Evolutionary conservation across 83 land plant species (phyloP).

Genomic region (Thuja plicata): DNA sequence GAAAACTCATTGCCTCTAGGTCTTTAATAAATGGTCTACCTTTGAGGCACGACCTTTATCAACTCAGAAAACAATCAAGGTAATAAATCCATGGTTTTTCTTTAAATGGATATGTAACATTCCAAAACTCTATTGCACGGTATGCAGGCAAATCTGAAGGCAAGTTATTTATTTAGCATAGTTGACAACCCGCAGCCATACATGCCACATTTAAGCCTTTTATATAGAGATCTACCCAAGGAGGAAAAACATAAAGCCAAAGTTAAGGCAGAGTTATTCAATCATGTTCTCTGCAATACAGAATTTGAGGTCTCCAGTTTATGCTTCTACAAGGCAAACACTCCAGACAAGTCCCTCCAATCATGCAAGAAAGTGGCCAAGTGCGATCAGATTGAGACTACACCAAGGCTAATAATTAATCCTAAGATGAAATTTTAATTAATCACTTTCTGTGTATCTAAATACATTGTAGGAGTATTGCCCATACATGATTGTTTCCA

Average conservation of each 20-base stretch:
- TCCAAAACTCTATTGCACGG: conserved; percentile 42
- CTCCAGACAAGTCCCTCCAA: conserved; percentile 52
- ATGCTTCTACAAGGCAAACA: conserved; percentile 63
- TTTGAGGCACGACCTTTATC: too few species aligned
- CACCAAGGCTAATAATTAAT: neutral
- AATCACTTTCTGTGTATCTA: neutral
- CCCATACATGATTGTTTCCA: neutral
- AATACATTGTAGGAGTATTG: neutral
- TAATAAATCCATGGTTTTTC: too few species aligned
- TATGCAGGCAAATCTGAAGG: conserved; percentile 43
- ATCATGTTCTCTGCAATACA: conserved; percentile 28
- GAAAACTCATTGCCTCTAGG: too few species aligned
- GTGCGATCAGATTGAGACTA: conserved; percentile 28
- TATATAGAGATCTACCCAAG: conserved; percentile 63
- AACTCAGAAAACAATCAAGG: too few species aligned
- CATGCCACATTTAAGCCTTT: conserved; percentile 89
- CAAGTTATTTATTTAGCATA: conserved; percentile 33
- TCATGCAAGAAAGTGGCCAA: conserved; percentile 77
- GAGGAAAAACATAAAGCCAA: conserved; percentile 67
- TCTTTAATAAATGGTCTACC: too few species aligned
- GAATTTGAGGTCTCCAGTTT: conserved; percentile 55
- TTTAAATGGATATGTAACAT: neutral
- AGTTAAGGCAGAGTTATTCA: conserved; percentile 44
- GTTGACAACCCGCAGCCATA: conserved; percentile 46
- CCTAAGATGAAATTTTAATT: neutral